These are phyloP conservation scores for Vararia minispora DNA, from an alignment of 768 basidiomycete species.

Conservation along the genomic window DNA sequence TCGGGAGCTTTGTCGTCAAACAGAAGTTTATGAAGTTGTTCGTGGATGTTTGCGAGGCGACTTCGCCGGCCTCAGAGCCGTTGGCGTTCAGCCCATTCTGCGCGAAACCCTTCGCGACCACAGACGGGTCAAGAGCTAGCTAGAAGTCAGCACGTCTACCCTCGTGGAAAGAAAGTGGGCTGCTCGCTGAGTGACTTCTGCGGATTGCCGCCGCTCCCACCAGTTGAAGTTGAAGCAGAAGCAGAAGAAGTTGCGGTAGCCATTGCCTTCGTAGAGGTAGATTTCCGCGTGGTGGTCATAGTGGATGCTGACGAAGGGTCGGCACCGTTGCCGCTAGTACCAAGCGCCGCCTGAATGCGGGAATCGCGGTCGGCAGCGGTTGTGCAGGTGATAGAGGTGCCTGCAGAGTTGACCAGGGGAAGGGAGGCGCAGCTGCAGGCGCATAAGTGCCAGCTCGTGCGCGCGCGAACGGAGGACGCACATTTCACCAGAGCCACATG, in stretches of 20 bases:
- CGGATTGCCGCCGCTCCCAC: too few species aligned
- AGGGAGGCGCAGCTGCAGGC: conserved; percentile 27
- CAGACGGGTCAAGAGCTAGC: conserved; percentile 30
- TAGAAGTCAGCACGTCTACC: neutral
- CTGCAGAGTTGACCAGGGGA: conserved; percentile 36
- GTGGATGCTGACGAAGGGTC: too few species aligned
- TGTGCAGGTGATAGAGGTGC: conserved; percentile 42
- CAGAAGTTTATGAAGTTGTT: conserved; percentile 67
- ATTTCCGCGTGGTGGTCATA: too few species aligned
- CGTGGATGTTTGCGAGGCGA: conserved; percentile 35
- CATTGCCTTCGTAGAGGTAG: too few species aligned
- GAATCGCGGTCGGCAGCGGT: conserved; percentile 33
- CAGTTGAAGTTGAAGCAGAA: too few species aligned
- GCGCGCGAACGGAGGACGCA: conserved; percentile 5
- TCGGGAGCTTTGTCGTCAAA: conserved; percentile 21
- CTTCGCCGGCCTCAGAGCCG: conserved; percentile 37
- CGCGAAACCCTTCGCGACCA: conserved; percentile 46
- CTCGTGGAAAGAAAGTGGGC: neutral
- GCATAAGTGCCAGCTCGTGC: neutral
- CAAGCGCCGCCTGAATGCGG: conserved; percentile 36
- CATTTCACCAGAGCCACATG: conserved; percentile 16
- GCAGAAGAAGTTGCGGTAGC: too few species aligned
- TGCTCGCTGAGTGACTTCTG: too few species aligned
- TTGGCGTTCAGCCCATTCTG: too few species aligned
- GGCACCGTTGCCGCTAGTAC: too few species aligned